A percentile compares a stretch with the other conserved stretches of the same genome.
These are phyloP conservation scores for Diaporthe longicolla DNA, from an alignment of 2,329 filamentous ascomycete genomes.

Conservation along the genomic window DNA sequence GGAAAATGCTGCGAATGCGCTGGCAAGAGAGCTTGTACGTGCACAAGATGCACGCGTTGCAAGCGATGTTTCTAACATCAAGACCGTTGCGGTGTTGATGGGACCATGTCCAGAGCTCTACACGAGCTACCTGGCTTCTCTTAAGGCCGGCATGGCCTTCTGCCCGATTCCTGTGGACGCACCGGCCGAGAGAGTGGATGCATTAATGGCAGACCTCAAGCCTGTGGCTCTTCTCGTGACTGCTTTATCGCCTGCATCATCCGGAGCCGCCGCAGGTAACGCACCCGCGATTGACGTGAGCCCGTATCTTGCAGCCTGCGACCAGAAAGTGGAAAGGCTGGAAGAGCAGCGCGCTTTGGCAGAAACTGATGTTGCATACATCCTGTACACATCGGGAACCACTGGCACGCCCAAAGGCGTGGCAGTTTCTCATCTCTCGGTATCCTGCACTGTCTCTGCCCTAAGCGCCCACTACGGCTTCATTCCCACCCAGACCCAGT, in stretches of 20 bases:
- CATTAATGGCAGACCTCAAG: conserved; percentile 50
- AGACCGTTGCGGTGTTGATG: conserved; percentile 44
- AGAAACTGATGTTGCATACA: conserved; percentile 48
- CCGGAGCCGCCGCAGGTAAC: conserved; percentile 7
- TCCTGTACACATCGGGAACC: conserved; percentile 53
- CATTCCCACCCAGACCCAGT: conserved; percentile 47
- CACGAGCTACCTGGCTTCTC: conserved; percentile 52
- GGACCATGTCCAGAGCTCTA: conserved; percentile 53
- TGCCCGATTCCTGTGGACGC: conserved; percentile 55
- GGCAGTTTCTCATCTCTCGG: conserved; percentile 47
- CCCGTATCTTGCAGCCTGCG: neutral
- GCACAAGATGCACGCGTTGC: conserved; percentile 11
- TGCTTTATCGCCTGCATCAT: conserved; percentile 6
- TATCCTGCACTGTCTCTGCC: conserved; percentile 51
- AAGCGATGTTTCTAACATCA: neutral
- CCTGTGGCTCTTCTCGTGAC: conserved; percentile 47
- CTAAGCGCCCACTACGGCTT: conserved; percentile 46
- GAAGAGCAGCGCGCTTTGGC: neutral
- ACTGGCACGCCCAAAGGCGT: conserved; percentile 54
- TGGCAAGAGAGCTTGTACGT: conserved; percentile 32
- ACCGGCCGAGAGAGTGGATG: conserved; percentile 48
- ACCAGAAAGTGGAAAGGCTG: conserved; percentile 34
- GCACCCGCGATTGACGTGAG: conserved; percentile 27
- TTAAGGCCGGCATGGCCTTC: conserved; percentile 55
- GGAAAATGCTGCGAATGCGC: conserved; percentile 24